phyloP scores from a whole-genome alignment of 164 flowering plant genomes.

The Aristolochia fimbriata region DNA sequence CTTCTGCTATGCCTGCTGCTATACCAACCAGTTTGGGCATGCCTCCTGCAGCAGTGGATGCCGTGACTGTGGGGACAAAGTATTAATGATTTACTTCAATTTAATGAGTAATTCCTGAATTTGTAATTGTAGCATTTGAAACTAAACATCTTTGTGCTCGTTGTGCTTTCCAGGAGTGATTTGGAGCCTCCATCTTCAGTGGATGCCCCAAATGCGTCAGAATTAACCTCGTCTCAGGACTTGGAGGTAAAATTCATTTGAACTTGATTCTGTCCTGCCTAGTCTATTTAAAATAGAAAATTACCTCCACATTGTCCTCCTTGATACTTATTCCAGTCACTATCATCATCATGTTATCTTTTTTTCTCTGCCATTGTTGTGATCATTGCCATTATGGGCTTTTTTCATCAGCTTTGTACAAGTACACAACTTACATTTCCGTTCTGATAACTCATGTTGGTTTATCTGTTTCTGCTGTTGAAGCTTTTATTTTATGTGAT shows the following conservation, averaged over 20 bases:
- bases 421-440: no score
- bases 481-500: no score
- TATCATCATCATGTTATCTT: no score
- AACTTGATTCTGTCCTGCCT: not conserved
- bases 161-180: constrained; percentile 21
- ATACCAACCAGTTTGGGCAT: constrained; percentile 19
- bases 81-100: constrained; percentile 12
- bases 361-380: no score
- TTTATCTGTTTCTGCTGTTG: no score
- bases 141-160: not conserved
- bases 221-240: constrained; percentile 55
- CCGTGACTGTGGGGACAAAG: constrained; percentile 24
- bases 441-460: no score
- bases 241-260: constrained; percentile 48
- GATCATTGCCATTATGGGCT: no score
- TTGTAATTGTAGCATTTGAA: not conserved
- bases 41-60: constrained; percentile 14
- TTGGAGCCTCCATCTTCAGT: constrained; percentile 25
- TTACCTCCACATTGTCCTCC: no score
- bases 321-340: no score
- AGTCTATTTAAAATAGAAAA: not conserved
- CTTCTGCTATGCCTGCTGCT: constrained; percentile 16
- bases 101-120: not conserved
- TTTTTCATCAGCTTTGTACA: no score
- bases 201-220: constrained; percentile 25